These are phyloP conservation scores for Backusella mclennaniae DNA, from an alignment of 192 early-diverging fungal species.

Conservation along the genomic window DNA sequence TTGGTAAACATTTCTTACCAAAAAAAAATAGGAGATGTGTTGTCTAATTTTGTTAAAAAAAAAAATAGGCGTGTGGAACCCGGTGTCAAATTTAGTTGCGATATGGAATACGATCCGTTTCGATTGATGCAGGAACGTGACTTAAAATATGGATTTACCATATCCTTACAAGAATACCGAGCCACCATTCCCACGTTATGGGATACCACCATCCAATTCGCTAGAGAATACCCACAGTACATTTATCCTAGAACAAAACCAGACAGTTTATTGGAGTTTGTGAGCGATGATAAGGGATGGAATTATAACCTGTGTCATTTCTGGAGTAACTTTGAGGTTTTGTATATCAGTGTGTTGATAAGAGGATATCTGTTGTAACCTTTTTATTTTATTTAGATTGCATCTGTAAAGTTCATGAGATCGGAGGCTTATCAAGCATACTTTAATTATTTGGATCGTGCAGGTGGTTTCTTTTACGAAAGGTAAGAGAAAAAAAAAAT, in stretches of 20 bases:
- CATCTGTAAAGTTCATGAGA: conserved; percentile 53
- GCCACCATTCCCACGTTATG: conserved; percentile 73
- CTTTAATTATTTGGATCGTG: conserved; percentile 67
- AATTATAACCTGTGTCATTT: conserved; percentile 79
- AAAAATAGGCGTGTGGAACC: conserved; percentile 69
- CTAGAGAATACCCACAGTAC: conserved; percentile 45
- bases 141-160: conserved; percentile 79
- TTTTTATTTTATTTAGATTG: conserved; percentile 29
- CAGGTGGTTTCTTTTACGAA: conserved; percentile 87
- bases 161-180: conserved; percentile 67
- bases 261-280: conserved; percentile 45
- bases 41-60: no score
- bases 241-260: conserved; percentile 40
- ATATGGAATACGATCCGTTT: conserved; percentile 88
- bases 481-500: conserved; percentile 32
- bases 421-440: conserved; percentile 63
- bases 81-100: conserved; percentile 77
- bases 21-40: neutral
- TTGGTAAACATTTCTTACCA: conserved; percentile 48
- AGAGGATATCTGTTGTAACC: neutral
- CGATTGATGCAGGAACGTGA: conserved; percentile 70
- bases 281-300: conserved; percentile 51
- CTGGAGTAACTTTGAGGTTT: conserved; percentile 89
- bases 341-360: conserved; percentile 17
- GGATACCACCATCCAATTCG: conserved; percentile 55